These are phyloP conservation scores for Isoetes taiwanensis DNA, from an alignment of 75 land plant species.

Conservation along the genomic window DNA sequence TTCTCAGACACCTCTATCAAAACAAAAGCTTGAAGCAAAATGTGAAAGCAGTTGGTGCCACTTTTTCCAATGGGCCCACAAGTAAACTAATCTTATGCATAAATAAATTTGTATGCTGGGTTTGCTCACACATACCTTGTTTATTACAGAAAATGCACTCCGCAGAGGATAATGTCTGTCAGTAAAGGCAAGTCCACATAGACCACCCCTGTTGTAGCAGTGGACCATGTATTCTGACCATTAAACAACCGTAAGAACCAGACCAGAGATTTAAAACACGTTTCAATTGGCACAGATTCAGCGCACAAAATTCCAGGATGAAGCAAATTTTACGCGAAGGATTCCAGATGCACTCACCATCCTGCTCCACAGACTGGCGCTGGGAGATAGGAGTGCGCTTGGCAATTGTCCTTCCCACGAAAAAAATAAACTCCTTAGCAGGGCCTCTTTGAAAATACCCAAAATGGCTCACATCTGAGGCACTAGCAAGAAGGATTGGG, in stretches of 20 bases:
- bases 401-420: constrained; percentile 73
- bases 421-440: constrained; percentile 87
- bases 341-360: constrained; percentile 32
- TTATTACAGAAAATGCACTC: constrained; percentile 83
- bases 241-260: background rate
- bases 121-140: constrained; percentile 37
- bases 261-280: background rate
- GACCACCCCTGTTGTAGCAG: constrained; percentile 67
- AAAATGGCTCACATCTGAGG: constrained; percentile 74
- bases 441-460: constrained; percentile 77
- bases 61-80: too few relatives aligned
- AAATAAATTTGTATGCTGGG: too few relatives aligned
- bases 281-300: too few relatives aligned
- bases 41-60: too few relatives aligned
- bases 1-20: too few relatives aligned
- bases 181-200: constrained; percentile 69
- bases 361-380: constrained; percentile 87
- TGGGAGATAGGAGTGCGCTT: constrained; percentile 64
- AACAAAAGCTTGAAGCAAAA: too few relatives aligned
- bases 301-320: too few relatives aligned
- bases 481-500: constrained; percentile 66
- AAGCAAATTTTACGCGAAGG: background rate
- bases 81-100: too few relatives aligned
- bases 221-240: constrained; percentile 80
- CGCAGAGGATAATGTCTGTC: constrained; percentile 86